Evolutionary conservation across 257 asterid species (phyloP).

Genomic region (Fraxinus anomala): DNA sequence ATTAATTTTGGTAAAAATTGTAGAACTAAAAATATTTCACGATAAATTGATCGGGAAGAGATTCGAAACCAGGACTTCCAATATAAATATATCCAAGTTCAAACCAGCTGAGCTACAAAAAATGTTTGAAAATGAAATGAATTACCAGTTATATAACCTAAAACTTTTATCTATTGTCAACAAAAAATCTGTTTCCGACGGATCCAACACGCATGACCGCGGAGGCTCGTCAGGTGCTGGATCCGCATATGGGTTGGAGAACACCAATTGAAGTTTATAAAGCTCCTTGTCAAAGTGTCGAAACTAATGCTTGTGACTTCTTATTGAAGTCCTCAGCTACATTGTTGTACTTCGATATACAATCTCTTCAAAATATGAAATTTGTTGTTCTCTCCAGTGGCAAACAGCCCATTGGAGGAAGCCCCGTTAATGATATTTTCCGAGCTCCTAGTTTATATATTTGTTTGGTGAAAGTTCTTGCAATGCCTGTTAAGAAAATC

Average conservation of each 20-base stretch:
- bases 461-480: slow-evolving; percentile 45
- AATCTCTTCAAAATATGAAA: slow-evolving; percentile 35
- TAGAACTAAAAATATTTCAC: too few relatives aligned
- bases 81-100: too few relatives aligned
- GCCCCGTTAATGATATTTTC: slow-evolving; percentile 67
- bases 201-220: too few relatives aligned
- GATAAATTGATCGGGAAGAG: too few relatives aligned
- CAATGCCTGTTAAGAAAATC: slow-evolving; percentile 45
- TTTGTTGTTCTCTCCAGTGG: slow-evolving; percentile 70
- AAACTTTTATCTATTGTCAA: too few relatives aligned
- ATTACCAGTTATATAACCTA: too few relatives aligned
- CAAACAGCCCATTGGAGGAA: slow-evolving; percentile 84
- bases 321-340: slow-evolving; percentile 63
- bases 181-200: too few relatives aligned
- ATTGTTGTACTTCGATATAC: slow-evolving; percentile 52
- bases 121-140: too few relatives aligned
- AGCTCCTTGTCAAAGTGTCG: slow-evolving; percentile 47
- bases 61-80: too few relatives aligned
- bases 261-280: slow-evolving; percentile 54
- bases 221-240: too few relatives aligned
- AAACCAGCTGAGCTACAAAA: too few relatives aligned
- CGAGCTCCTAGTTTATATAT: slow-evolving; percentile 69
- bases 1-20: too few relatives aligned
- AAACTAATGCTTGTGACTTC: slow-evolving; percentile 42
- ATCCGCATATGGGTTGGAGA: slow-evolving; percentile 43